A percentile compares a stretch with the other conserved stretches of the same genome.
Evolutionary conservation across 129 eudicot species (phyloP).

Genomic region (Scalesia atractyloides): DNA sequence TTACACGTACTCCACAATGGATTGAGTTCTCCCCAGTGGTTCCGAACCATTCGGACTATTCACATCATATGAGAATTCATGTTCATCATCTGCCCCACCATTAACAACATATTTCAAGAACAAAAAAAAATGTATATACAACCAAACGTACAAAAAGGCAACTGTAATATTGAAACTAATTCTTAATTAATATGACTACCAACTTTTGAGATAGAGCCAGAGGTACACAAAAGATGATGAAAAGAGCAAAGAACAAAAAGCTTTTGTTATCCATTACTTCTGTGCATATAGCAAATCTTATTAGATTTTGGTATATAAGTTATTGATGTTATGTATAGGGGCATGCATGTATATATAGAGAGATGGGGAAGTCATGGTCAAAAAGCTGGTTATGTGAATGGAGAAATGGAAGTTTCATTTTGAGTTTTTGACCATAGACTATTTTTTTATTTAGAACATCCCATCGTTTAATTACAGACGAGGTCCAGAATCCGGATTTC

Average conservation of each 20-base stretch:
- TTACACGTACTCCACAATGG: constrained; percentile 57
- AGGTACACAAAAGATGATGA: constrained; percentile 19
- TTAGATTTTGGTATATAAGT: constrained; percentile 19
- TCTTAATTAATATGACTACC: constrained; percentile 31
- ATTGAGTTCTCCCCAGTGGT: constrained; percentile 51
- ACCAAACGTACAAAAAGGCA: too few relatives aligned
- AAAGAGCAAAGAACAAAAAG: constrained; percentile 24
- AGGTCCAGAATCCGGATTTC: too few relatives aligned
- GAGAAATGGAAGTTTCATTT: background rate
- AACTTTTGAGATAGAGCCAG: constrained; percentile 40
- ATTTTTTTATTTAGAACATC: too few relatives aligned
- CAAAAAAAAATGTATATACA: too few relatives aligned
- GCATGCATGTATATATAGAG: background rate
- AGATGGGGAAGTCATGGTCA: background rate
- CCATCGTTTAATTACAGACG: too few relatives aligned
- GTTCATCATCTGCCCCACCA: constrained; percentile 50
- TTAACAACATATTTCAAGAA: background rate
- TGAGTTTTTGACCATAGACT: too few relatives aligned
- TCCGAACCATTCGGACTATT: constrained; percentile 44
- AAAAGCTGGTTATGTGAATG: constrained; percentile 20
- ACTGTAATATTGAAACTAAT: background rate
- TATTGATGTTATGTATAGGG: constrained; percentile 14
- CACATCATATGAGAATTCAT: constrained; percentile 45
- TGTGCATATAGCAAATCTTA: constrained; percentile 9
- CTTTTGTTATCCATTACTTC: constrained; percentile 26